Percentiles rank a stretch among this genome's conserved stretches.
Evolutionary conservation across 2,329 filamentous ascomycete species (phyloP).

Genomic region (Blastomyces parvus): DNA sequence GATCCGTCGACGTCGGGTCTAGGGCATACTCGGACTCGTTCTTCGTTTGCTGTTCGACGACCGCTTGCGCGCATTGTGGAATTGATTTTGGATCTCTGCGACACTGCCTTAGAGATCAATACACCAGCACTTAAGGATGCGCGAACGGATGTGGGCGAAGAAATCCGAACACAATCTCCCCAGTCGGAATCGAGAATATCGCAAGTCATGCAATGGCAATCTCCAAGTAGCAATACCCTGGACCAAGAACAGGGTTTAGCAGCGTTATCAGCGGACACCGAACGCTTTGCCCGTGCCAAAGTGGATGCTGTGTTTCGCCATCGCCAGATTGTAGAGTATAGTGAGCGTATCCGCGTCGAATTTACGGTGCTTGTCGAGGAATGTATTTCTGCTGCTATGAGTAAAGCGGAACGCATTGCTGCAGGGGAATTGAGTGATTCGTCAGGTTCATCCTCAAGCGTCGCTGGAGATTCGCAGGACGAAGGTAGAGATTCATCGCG

Average conservation of each 20-base stretch:
- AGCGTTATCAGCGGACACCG: conserved; percentile 80
- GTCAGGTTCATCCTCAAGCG: conserved; percentile 37
- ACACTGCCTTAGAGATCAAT: conserved; percentile 90
- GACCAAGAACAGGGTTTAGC: conserved; percentile 90
- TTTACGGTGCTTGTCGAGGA: conserved; percentile 89
- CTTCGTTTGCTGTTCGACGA: conserved; percentile 79
- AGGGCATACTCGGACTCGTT: conserved; percentile 65
- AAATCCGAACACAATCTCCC: conserved; percentile 86
- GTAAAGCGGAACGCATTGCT: conserved; percentile 79
- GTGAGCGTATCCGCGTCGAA: conserved; percentile 88
- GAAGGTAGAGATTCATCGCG: conserved; percentile 41
- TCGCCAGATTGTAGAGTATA: conserved; percentile 87
- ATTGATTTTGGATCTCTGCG: conserved; percentile 85
- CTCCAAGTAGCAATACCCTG: conserved; percentile 77
- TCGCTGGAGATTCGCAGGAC: conserved; percentile 36
- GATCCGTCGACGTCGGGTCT: conserved; percentile 58
- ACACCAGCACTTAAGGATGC: conserved; percentile 86
- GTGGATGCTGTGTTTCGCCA: conserved; percentile 89
- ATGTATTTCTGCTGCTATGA: conserved; percentile 85
- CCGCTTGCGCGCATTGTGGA: conserved; percentile 91
- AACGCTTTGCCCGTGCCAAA: conserved; percentile 72
- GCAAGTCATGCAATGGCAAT: conserved; percentile 94
- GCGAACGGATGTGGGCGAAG: conserved; percentile 53
- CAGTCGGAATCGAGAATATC: conserved; percentile 92
- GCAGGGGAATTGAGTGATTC: conserved; percentile 78